Evolutionary conservation across 2,329 filamentous ascomycete genomes (phyloP), one percentile per base, ranked within the genome.

Genomic region (Fusarium proliferatum): DNA sequence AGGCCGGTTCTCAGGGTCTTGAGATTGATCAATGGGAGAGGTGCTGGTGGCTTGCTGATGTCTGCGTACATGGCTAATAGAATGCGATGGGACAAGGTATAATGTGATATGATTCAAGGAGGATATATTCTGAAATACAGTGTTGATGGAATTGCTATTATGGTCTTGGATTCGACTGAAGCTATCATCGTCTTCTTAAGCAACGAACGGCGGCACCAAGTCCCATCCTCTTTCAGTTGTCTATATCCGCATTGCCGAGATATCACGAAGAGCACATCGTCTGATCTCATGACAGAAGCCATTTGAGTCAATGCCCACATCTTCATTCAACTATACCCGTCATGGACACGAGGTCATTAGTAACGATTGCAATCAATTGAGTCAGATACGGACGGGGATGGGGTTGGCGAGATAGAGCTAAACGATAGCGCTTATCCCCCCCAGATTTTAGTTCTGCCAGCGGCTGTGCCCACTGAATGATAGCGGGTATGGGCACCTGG

Each of bases 41-140:
- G 66, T 6, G 63, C 56, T 11, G 78, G 76, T 4, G 77, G 74
- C 30, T 77, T 68, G 23, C 57, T 75, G 28, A 79, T 79, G 39
- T 78, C 74, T 34, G 71, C 74, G 33, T 71, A 79, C 75, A 78
- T 75, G 51, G 10, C 21, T 39, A 17, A 21, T 28, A 15, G 2
- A 39, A 9, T 41, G 2, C 9, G 4, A 21, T 21, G 13, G 13
- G 6, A 8, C 6, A 36, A 28, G 12, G 4, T 26, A 5, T 3
- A 53, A 28, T 2, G 33, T 1, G 8, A 21, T 38, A 11, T 6
- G 9, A 26, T 21, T n/a, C 4, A 39, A 9, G 4, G 19, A n/a
- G 7, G 19, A 55, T 6, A 0, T 28, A 16, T 17, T 3, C 0
- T 17, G 23, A 17, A 1, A 4, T 17, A 5, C 5, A 39, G 3